phyloP scores from a whole-genome alignment of 257 asterid species.

The Nicotiana tomentosiformis region DNA sequence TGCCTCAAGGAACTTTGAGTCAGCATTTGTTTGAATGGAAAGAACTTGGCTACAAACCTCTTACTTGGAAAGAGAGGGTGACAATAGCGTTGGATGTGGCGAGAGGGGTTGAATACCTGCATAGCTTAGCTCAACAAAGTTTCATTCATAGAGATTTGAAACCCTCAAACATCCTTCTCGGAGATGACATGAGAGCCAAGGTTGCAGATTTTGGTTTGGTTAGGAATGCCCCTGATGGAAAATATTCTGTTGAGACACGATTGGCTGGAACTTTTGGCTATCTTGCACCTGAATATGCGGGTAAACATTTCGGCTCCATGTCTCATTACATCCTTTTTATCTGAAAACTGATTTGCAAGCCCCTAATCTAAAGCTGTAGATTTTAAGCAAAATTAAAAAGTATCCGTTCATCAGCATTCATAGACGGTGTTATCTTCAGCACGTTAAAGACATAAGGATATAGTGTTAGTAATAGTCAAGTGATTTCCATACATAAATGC shows the following conservation, averaged over 20 bases:
- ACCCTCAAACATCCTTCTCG: slow-evolving; percentile 83
- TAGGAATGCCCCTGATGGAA: slow-evolving; percentile 86
- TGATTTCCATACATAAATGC: neutral
- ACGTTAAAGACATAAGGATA: neutral
- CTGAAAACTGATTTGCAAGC: neutral
- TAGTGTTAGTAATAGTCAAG: neutral
- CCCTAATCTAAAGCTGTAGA: neutral
- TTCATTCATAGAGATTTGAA: slow-evolving; percentile 91
- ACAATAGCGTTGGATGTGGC: slow-evolving; percentile 88
- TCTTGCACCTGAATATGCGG: slow-evolving; percentile 98
- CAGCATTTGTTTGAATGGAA: slow-evolving; percentile 84
- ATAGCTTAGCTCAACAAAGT: slow-evolving; percentile 90
- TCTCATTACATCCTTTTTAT: neutral
- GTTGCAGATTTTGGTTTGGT: slow-evolving; percentile 97
- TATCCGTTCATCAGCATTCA: neutral
- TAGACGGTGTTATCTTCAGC: neutral
- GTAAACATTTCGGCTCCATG: slow-evolving; percentile 25
- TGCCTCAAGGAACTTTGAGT: slow-evolving; percentile 86
- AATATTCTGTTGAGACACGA: slow-evolving; percentile 86
- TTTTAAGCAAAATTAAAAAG: neutral
- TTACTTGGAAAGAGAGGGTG: slow-evolving; percentile 83
- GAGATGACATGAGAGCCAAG: slow-evolving; percentile 93
- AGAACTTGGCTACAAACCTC: slow-evolving; percentile 50
- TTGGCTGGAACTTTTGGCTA: slow-evolving; percentile 95
- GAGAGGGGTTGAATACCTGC: slow-evolving; percentile 92